phyloP scores from a whole-genome alignment of 192 early-diverging fungal species.

The Umbelopsis vinacea region DNA sequence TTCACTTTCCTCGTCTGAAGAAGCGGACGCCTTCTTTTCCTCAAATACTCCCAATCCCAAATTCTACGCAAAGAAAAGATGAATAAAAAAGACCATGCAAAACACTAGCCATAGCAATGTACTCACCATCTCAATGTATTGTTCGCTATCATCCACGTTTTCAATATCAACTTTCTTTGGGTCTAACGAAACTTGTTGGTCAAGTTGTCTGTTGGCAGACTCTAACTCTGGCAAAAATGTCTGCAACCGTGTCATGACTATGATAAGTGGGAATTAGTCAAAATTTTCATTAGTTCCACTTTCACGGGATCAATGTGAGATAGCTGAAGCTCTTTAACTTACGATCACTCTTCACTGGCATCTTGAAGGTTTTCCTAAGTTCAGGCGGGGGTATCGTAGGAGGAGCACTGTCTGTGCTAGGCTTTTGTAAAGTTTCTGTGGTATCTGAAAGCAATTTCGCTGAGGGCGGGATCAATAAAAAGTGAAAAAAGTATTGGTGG shows the following conservation, averaged over 20 bases:
- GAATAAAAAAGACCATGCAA: background rate
- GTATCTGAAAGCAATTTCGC: constrained; percentile 9
- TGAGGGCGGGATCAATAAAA: background rate
- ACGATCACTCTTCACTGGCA: constrained; percentile 42
- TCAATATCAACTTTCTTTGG: constrained; percentile 58
- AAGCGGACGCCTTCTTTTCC: constrained; percentile 38
- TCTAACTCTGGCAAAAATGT: constrained; percentile 54
- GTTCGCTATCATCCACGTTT: constrained; percentile 55
- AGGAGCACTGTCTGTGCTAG: constrained; percentile 3
- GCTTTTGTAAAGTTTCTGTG: background rate
- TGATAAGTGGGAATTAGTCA: constrained; percentile 31
- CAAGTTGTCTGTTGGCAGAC: constrained; percentile 46
- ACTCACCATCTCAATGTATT: constrained; percentile 61
- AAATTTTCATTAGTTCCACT: background rate
- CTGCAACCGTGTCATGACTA: constrained; percentile 41
- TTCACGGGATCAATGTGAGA: too few relatives aligned
- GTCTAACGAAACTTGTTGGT: constrained; percentile 42
- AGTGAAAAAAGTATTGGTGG: background rate
- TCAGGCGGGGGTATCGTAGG: constrained; percentile 36
- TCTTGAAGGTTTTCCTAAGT: constrained; percentile 49
- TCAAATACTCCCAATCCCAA: constrained; percentile 55
- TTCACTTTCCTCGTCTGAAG: constrained; percentile 27
- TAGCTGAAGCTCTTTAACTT: background rate
- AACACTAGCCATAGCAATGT: background rate
- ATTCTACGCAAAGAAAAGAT: constrained; percentile 31